Conservation (phyloP, 1,284 basidiomycete species). For the Thecaphora frezii region DNA sequence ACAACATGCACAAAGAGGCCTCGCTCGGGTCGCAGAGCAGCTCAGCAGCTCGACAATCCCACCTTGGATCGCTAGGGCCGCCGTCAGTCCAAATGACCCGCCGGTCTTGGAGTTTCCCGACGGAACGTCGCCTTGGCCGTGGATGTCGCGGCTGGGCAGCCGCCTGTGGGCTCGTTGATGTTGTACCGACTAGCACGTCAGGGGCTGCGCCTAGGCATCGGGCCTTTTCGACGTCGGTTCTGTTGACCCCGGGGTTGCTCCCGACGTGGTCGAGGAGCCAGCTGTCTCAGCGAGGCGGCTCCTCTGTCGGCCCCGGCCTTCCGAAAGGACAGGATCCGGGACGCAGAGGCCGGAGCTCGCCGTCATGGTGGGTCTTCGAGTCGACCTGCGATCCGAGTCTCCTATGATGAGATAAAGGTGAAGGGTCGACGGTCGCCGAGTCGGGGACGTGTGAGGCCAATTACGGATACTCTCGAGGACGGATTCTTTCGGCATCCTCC, state of each 20-base stretch:
- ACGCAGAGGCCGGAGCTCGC: background rate
- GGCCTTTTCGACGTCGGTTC: background rate
- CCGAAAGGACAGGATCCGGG: background rate
- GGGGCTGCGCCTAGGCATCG: background rate
- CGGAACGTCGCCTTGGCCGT: background rate
- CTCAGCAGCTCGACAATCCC: no score
- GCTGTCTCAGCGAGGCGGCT: slow-evolving; percentile 28
- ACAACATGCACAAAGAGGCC: background rate
- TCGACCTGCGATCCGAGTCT: slow-evolving; percentile 40
- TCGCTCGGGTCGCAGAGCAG: background rate
- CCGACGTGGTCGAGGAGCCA: slow-evolving; percentile 5
- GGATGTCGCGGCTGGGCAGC: background rate
- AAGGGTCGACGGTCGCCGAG: slow-evolving; percentile 40
- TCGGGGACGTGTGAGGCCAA: slow-evolving; percentile 36
- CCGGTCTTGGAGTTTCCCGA: background rate
- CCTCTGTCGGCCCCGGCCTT: background rate
- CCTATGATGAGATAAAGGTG: slow-evolving; percentile 36
- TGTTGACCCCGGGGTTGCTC: background rate
- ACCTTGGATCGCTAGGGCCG: no score
- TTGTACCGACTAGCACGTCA: background rate
- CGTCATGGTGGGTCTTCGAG: slow-evolving; percentile 10
- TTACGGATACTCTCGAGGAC: background rate
- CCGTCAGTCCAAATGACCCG: background rate
- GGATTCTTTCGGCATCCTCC: no score
- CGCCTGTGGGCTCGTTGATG: background rate